Evolutionary conservation across 768 basidiomycete species (phyloP), one percentile per base, ranked within the genome.

Genomic region (Lactarius sp.): DNA sequence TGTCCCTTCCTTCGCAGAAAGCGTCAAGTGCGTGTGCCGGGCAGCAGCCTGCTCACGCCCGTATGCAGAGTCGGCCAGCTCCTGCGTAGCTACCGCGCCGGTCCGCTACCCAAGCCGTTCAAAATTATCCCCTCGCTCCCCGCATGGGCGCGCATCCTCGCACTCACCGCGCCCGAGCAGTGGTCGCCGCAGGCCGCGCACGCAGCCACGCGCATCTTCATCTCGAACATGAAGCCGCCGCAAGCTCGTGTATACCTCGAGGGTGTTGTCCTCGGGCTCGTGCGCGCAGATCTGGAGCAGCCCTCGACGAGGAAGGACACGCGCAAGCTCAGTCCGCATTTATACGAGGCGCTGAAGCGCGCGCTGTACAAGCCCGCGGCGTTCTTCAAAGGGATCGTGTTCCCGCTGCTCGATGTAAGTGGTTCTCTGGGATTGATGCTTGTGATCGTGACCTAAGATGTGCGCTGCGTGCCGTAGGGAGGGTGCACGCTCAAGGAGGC

Each of bases 341-440:
- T 94, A 65, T 99, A 94, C 70, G 91, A 95, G 73, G 86, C 88
- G n/a, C 73, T 99, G 68, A 94, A 93, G 75, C 86, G 92, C 69
- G 84, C 92, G 5, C 75, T 98, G 62, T 98, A 96, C 75, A 99
- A 98, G 74, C 97, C 97, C 3, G 90, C 90, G 4, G 96, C 97
- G 0, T 98, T 98, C 74, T 98, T 98, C 81, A 98, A 99, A 73
- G 97, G 96, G 4, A 87, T 99, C 61, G 81, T 99, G 42, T 98
- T 99, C 74, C 97, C 97, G 0, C 80, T 99, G 73, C 82, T 97
- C 64, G 93, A 96, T 72, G 95, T 94, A 70, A 67, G 87, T 71
- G 33, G 39, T 22, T 62, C 27, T 51, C 54, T 57, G 59, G 56
- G n/a, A 4, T 7, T 3, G 12, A 4, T 31, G 12, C 27, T 10